A percentile compares a stretch with the other conserved stretches of the same genome.
Conservation (phyloP, 2,329 filamentous ascomycete species). For the Ceratocystis smalleyi region DNA sequence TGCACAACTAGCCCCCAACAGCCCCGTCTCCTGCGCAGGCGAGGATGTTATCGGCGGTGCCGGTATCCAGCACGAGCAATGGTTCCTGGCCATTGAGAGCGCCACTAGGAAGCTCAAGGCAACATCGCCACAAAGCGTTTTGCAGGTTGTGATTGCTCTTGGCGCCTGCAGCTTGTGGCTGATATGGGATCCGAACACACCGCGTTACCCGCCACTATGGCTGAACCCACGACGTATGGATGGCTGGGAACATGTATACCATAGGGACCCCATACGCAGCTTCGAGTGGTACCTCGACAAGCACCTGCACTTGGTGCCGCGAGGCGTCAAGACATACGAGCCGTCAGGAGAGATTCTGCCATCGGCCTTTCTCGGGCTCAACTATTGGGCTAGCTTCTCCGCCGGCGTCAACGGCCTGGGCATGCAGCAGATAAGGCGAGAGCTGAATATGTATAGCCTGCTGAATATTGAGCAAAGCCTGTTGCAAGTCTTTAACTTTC, state of each 20-base stretch:
- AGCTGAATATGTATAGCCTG: background rate
- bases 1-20: background rate
- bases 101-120: background rate
- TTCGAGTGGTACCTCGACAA: conserved; percentile 3
- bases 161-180: conserved; percentile 2
- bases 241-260: background rate
- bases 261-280: background rate
- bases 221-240: background rate
- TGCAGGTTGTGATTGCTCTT: background rate
- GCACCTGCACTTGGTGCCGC: background rate
- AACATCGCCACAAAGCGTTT: background rate
- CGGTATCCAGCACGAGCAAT: background rate
- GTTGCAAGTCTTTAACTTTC: conserved; percentile 2
- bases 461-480: conserved; percentile 6
- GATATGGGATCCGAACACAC: background rate
- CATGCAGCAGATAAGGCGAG: background rate
- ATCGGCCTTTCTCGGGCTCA: background rate
- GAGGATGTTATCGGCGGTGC: background rate
- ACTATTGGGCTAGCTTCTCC: background rate
- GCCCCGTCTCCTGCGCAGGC: background rate
- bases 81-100: background rate
- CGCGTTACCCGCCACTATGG: background rate
- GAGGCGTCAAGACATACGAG: background rate
- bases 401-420: background rate
- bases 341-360: conserved; percentile 1